Base-by-base conservation (phyloP, 1,139 yeast genomes). In the Lodderomyces margitis region DNA sequence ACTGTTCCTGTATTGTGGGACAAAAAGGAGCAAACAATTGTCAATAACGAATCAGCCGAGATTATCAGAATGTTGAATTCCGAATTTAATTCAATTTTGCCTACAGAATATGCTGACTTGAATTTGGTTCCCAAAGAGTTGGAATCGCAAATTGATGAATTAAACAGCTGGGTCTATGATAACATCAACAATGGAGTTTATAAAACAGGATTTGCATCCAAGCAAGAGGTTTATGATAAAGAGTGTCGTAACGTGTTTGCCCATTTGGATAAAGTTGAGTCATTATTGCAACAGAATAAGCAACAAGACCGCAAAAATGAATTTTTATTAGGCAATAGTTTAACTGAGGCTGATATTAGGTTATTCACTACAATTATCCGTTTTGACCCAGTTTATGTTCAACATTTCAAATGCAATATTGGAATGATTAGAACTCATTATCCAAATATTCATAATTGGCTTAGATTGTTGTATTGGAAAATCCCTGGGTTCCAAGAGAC, bases 1-100 rank as follows among this genome's bases (percentile, higher is more conserved):
- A 91, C 98, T 1, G 98, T 91, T 31, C 98, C 98, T 1, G 86
- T 89, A 2, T 71, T 91, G 53, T 91, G 96, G 95, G 98, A 91
- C 61, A 85, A 78, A 57, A 83, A 89, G 62, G 74, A 76, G 31
- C 68, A 78, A 45, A 86, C 95, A 2, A 86, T 91, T 60, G 98
- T 91, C 45, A 87, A 79, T 68, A 91, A 91, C 59, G 98, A 91
- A 64, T 83, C 94, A 46, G 71, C 92, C 27, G 97, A 91, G 59
- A 87, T 91, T 53, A 80, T 92, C 52, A 78, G 97, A 53, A 86
- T 88, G 69, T 67, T 91, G 51, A 84, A 87, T 61, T 72, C 81
- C 17, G 58, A 56, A 28, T 87, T 89, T 62, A 79, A 82, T 52
- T 47, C 68, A 21, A 45, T 80, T 31, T 61, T 80, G 31, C 75